Evolutionary conservation across 2,329 filamentous ascomycete genomes (phyloP).

Genomic region (Phoma sp.): DNA sequence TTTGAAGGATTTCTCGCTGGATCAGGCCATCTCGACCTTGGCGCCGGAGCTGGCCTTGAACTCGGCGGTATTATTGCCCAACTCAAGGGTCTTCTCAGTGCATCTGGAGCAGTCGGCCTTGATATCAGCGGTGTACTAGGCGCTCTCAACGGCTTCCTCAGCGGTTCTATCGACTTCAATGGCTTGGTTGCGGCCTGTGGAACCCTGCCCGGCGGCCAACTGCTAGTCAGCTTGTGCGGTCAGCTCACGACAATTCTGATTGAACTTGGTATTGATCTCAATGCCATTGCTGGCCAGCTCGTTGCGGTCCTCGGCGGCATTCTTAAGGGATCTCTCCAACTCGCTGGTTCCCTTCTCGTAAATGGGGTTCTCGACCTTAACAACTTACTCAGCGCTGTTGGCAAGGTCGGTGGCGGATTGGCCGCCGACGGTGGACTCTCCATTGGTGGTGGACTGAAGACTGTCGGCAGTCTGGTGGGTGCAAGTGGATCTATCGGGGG

Average conservation of each 20-base stretch:
- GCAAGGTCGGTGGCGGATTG: neutral
- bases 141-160: constrained; percentile 6
- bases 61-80: constrained; percentile 3
- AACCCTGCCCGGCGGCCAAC: constrained; percentile 6
- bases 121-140: constrained; percentile 2
- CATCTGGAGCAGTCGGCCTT: neutral
- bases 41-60: constrained; percentile 3
- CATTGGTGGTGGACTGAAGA: too few relatives aligned
- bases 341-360: neutral
- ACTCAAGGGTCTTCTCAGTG: constrained; percentile 6
- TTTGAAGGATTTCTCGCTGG: constrained; percentile 9
- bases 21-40: constrained; percentile 9
- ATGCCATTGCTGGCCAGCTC: constrained; percentile 2
- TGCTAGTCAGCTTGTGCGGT: constrained; percentile 10
- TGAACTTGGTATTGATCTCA: constrained; percentile 8
- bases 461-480: neutral
- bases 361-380: neutral
- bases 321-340: neutral
- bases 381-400: neutral
- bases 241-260: neutral
- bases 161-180: constrained; percentile 4
- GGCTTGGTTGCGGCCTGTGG: constrained; percentile 4
- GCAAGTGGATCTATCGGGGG: neutral
- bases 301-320: constrained; percentile 2
- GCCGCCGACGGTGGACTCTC: too few relatives aligned